Conservation (phyloP, 305 asterid species). For the Solanum hybrid region DNA sequence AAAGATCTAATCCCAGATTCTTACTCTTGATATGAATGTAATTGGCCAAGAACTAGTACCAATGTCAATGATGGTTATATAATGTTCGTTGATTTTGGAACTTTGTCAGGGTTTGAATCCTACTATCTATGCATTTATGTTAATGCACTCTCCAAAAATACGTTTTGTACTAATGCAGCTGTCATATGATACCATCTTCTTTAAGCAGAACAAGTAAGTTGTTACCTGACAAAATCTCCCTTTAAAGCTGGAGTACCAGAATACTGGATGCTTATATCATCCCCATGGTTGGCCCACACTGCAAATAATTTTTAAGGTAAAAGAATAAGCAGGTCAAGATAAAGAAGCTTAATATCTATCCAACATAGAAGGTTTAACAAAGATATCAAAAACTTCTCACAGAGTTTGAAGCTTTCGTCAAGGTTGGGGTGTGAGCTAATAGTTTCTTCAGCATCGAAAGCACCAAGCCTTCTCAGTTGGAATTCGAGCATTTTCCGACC, state of each 20-base stretch:
- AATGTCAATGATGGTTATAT: neutral
- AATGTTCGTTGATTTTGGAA: neutral
- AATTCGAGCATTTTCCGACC: constrained; percentile 93
- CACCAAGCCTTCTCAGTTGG: constrained; percentile 90
- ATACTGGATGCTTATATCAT: constrained; percentile 94
- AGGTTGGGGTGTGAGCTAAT: constrained; percentile 76
- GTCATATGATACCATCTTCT: neutral
- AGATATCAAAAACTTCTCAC: constrained; percentile 33
- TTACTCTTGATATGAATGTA: neutral
- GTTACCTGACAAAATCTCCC: constrained; percentile 97
- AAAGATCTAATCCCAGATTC: neutral
- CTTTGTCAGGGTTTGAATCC: neutral
- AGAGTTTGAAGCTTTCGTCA: constrained; percentile 70
- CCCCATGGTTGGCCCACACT: constrained; percentile 99
- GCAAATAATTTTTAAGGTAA: constrained; percentile 15
- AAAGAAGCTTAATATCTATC: neutral
- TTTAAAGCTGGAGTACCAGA: constrained; percentile 99
- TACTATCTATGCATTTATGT: neutral
- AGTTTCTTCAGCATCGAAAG: constrained; percentile 81
- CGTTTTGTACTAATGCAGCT: neutral
- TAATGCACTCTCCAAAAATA: neutral
- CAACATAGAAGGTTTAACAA: constrained; percentile 4
- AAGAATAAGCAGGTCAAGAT: constrained; percentile 2
- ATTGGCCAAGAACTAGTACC: neutral
- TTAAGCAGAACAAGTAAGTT: neutral